Evolutionary conservation across 306 rosid species (phyloP), one percentile per base, ranked within the genome.

Genomic region (Vicia faba): DNA sequence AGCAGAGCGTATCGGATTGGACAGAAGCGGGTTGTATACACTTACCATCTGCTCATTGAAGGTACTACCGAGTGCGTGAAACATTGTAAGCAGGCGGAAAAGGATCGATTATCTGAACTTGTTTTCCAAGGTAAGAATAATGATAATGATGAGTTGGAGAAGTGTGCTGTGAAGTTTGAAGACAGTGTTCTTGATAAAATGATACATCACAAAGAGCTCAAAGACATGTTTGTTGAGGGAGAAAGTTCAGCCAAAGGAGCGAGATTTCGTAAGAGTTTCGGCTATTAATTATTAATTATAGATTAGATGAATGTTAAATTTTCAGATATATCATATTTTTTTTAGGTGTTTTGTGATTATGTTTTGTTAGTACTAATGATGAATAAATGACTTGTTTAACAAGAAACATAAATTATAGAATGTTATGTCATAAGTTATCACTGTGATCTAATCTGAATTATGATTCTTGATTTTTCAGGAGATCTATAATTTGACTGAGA

Each of bases 1-100:
- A 51, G 72, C 53, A 55, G 84, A 26, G 84, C 84, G 2, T 80
- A 75, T 60, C 66, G 84, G 26, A 26, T 80, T 2, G 80, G 84
- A 14, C 84, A 80, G 35, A 70, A 33, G 59, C 71, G 3, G 18
- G 51, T 75, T 16, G 84, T 80, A 11, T 80, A 51, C 19, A 64
- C 80, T 2, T 80, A 80, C 16, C 78, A 75, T 51, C 80, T 80
- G 29, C 54, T 80, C n/a, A 57, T 71, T 7, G 48, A 59, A 12
- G 80, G 54, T 5, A 79, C 79, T 26, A 7, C 60, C 1, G 80
- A 75, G 12, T 59, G 54, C 6, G 5, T 18, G 2, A 80, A 80
- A 44, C 71, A 59, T 2, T 23, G 53, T 12, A 75, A 51, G 19
- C 80, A 75, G 73, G 62, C 75, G 5, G 66, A 70, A 40, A 80